Evolutionary conservation across 73 alveolate genomes (phyloP).

Genomic region (Paramecium octaurelia): DNA sequence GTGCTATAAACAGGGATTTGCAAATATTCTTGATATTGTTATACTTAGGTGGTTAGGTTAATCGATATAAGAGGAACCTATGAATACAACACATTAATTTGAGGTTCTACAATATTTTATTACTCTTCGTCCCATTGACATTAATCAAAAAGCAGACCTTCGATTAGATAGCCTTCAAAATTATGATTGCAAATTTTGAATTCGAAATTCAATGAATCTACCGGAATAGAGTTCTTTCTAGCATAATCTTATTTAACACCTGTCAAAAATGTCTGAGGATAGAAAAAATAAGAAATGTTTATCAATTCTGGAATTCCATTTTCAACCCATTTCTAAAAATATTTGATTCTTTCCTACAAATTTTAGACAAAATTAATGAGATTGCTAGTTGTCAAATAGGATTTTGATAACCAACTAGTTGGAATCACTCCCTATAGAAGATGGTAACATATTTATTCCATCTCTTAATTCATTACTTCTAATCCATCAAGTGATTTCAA

Average conservation of each 20-base stretch:
- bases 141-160: slow-evolving; percentile 99
- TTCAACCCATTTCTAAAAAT: slow-evolving; percentile 82
- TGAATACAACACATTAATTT: slow-evolving; percentile 87
- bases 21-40: slow-evolving; percentile 22
- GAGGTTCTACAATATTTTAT: slow-evolving; percentile 60
- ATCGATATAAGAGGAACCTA: slow-evolving; percentile 90
- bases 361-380: slow-evolving; percentile 76
- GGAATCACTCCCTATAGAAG: slow-evolving; percentile 77
- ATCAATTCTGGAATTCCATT: slow-evolving; percentile 80
- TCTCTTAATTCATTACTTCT: slow-evolving; percentile 76
- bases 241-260: slow-evolving; percentile 84
- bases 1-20: slow-evolving; percentile 72
- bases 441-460: slow-evolving; percentile 77
- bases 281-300: slow-evolving; percentile 82
- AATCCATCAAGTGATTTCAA: slow-evolving; percentile 79
- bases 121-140: slow-evolving; percentile 97
- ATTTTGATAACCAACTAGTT: slow-evolving; percentile 66
- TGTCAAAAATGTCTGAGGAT: slow-evolving; percentile 83
- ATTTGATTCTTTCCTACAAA: slow-evolving; percentile 75
- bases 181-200: slow-evolving; percentile 80
- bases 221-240: slow-evolving; percentile 86
- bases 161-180: slow-evolving; percentile 96
- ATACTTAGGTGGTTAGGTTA: slow-evolving; percentile 34
- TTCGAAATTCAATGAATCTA: slow-evolving; percentile 89
- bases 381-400: slow-evolving; percentile 78